Base-by-base conservation (phyloP, 495 filamentous ascomycete genomes). In the Aspergillus sclerotiicarbonarius region DNA sequence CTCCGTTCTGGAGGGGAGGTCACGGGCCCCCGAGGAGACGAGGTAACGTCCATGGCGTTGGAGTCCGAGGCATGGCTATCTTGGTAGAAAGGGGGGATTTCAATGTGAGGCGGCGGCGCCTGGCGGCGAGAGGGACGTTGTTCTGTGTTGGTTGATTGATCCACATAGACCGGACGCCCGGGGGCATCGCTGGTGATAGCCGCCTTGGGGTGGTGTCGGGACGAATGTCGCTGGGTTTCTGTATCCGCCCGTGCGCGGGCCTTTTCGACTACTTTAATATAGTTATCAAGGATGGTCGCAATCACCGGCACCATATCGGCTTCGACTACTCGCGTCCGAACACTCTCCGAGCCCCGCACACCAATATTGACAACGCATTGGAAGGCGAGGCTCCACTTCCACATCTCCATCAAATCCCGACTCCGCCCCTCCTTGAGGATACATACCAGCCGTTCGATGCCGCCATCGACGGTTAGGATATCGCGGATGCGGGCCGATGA, bases 371-470 rank as follows among this genome's bases (percentile, higher is more conserved):
- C 92, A 31, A 97, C 92, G 71, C 95, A 98, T 68, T 98, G 94
- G 67, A 98, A 97, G 44, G 94, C 94, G 52, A 98, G 81, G 67
- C 96, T 98, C 94, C 94, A 98, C 78, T 98, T 98, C 95, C 94
- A 98, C 89, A 95, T 95, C 68, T 96, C 92, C 92, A 97, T 96
- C 86, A 96, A 85, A 71, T 98, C 92, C 77, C 91, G 91, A 68
- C 90, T 96, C 70, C 92, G 82, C 60, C 94, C 94, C 71, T 94
- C 89, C 76, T 98, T 98, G 67, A 98, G 84, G 69, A 98, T 97
- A 82, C 90, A 96, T 69, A 98, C 91, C 61, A 98, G 76, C 61
- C 93, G 75, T 80, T 98, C 94, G 66, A 98, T 90, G 48, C 94
- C 94, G 71, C 94, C 94, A 88, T 98, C 94, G 72, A 98, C 90